Evolutionary conservation across 768 basidiomycete species (phyloP).

Genomic region (Antrodiella citrinella): DNA sequence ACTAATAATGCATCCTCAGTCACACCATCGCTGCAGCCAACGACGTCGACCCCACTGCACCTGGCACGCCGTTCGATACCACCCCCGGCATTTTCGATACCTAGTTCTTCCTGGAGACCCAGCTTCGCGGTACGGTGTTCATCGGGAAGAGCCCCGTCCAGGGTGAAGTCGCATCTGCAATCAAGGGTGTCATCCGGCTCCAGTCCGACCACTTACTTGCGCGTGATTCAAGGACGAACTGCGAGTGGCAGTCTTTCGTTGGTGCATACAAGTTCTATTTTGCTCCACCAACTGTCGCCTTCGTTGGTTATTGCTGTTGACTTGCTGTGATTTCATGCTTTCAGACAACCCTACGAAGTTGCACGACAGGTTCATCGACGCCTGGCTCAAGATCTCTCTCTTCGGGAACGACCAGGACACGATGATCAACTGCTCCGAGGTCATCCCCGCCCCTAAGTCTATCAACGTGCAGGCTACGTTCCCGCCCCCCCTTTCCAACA

Average conservation of each 20-base stretch:
- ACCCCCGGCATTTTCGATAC: constrained; percentile 20
- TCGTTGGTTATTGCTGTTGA: background rate
- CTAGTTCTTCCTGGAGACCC: constrained; percentile 30
- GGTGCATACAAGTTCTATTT: no score
- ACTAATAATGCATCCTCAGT: background rate
- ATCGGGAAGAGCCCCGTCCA: constrained; percentile 12
- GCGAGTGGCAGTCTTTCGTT: constrained; percentile 27
- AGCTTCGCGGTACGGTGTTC: constrained; percentile 26
- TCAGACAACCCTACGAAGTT: constrained; percentile 16
- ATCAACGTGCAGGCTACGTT: constrained; percentile 6
- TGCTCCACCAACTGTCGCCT: no score
- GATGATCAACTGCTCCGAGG: constrained; percentile 20
- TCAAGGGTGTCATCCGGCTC: constrained; percentile 33
- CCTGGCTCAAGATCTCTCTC: constrained; percentile 15
- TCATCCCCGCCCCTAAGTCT: constrained; percentile 14
- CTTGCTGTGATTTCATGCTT: no score
- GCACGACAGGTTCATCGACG: constrained; percentile 11
- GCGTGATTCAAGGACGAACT: constrained; percentile 27
- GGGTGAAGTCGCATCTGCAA: constrained; percentile 14
- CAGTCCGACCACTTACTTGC: constrained; percentile 34
- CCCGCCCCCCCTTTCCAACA: constrained; percentile 16
- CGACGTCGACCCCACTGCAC: constrained; percentile 17
- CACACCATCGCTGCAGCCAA: constrained; percentile 6
- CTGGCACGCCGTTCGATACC: constrained; percentile 17
- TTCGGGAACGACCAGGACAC: constrained; percentile 15